Evolutionary conservation across 768 basidiomycete species (phyloP), one percentile per base, ranked within the genome.

Genomic region (Crucibulum laeve): DNA sequence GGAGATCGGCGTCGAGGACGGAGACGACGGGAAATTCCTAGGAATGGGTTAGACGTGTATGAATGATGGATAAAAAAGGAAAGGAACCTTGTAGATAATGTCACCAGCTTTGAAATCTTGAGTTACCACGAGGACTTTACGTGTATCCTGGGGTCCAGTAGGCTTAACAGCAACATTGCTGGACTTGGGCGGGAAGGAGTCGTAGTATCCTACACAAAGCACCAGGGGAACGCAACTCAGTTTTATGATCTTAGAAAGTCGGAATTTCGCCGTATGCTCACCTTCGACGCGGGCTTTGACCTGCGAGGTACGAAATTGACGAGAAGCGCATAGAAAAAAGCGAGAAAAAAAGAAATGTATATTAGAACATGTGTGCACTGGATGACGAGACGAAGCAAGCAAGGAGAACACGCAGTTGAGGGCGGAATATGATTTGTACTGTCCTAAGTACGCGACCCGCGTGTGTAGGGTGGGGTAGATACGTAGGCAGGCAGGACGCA

Each of bases 11-110:
- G 53, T 91, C 90, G 17, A 92, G 77, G 22, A 69, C 80, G 8
- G 84, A 67, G 28, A 87, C 79, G 15, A 89, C 70, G 5, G 89
- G 84, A 48, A 73, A 67, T 69, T 92, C 89, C 89, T 92, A 51
- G 2, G 44, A 35, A 41, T 26, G 14, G n/a, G 34, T 48, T 24
- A 41, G 38, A 25, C 49, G 47, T 19, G 14, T 41, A 19, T 28
- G 32, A 52, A 32, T 48, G 39, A 42, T 42, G 38, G 36, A 10
- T 13, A 25, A 24, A n/a, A 10, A 38, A 25, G 38, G 24, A 35
- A 43, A 11, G 46, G 38, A 34, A 82, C 89, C 73, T 76, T 83
- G 67, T 90, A 92, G 40, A 92, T 87, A 36, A 79, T 66, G 46
- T 91, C 85, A 37, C 87, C 89, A 2, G 73, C 72, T 38, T 72